Evolutionary conservation across 1,284 basidiomycete genomes (phyloP).

Genomic region (Fomes fomentarius): DNA sequence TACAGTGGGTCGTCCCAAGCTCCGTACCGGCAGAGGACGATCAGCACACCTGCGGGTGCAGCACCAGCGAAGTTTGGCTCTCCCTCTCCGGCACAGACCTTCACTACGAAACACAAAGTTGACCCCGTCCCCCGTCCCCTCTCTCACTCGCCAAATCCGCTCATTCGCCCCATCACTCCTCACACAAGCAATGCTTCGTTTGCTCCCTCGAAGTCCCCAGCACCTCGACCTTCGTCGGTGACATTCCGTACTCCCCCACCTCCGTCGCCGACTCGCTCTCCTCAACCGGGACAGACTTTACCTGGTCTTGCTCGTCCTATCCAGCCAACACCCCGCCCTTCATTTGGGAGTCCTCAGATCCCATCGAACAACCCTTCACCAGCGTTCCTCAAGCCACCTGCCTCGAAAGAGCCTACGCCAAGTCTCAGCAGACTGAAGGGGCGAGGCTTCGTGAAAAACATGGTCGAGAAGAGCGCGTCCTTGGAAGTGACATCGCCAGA

Average conservation of each 20-base stretch:
- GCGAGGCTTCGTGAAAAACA: conserved; percentile 79
- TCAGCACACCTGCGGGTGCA: conserved; percentile 33
- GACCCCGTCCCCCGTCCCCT: conserved; percentile 17
- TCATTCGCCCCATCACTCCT: conserved; percentile 20
- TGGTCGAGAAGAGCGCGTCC: conserved; percentile 69
- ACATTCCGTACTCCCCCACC: conserved; percentile 34
- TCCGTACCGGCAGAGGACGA: conserved; percentile 41
- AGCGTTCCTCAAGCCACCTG: conserved; percentile 59
- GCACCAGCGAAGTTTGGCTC: conserved; percentile 9
- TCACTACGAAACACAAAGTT: conserved; percentile 13
- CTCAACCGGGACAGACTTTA: conserved; percentile 40
- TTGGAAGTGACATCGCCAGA: conserved; percentile 37
- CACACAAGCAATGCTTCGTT: conserved; percentile 8
- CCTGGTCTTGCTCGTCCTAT: conserved; percentile 60
- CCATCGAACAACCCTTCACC: conserved; percentile 52
- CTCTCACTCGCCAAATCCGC: conserved; percentile 20
- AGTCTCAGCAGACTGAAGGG: conserved; percentile 81
- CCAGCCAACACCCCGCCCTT: conserved; percentile 51
- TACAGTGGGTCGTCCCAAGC: conserved; percentile 20
- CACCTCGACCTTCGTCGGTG: conserved; percentile 30
- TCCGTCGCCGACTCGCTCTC: conserved; percentile 38
- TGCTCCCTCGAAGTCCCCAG: conserved; percentile 17
- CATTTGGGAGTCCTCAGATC: conserved; percentile 49
- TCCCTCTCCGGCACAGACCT: conserved; percentile 10
- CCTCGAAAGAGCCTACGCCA: conserved; percentile 73